Evolutionary conservation across 2,329 filamentous ascomycete species (phyloP), one percentile per base, ranked within the genome.

Genomic region (Scopulariopsis brevicaulis): DNA sequence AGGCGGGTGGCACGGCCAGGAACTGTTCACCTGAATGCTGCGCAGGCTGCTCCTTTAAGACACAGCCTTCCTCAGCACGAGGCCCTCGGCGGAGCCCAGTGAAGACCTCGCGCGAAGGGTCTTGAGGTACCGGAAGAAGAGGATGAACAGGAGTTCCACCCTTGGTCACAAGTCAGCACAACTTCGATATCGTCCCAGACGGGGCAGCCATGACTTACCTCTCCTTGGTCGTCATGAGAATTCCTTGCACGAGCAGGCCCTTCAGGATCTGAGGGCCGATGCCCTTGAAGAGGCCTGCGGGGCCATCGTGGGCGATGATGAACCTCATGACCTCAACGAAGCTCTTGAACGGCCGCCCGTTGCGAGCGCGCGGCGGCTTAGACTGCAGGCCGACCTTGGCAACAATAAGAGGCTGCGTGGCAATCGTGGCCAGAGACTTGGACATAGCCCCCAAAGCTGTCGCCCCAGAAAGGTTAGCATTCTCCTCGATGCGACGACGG

Each of bases 171-270:
- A 7, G 53, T 56, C 20, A 57, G 28, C 24, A 53, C 24, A 11
- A 37, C 25, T 15, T 35, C 32, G 15, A 28, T 50, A 18, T n/a
- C 15, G n/a, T 2, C 10, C 15, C 14, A 14, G 10, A 4, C n/a
- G 20, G 14, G 3, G 28, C 6, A 20, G 2, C 54, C 24, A 11
- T 22, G 3, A 66, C 78, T 64, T 78, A 91, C 89, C 91, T 83
- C 74, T 99, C 94, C 75, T 99, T 99, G 54, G 91, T 94, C 91
- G 96, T 99, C 94, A 99, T 99, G 46, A 99, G 77, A 58, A 99
- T 84, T 55, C 94, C 94, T 69, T 99, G 94, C 2, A 99, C 94
- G 54, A 99, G 70, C 56, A 99, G 74, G 1, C 94, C 94, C 74
- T 99, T 99, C 60, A 91, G 72, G 56, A 99, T 88, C 71, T 99